Evolutionary conservation across 2,329 filamentous ascomycete genomes (phyloP).

Genomic region (Aotearoamyces nothofagi): DNA sequence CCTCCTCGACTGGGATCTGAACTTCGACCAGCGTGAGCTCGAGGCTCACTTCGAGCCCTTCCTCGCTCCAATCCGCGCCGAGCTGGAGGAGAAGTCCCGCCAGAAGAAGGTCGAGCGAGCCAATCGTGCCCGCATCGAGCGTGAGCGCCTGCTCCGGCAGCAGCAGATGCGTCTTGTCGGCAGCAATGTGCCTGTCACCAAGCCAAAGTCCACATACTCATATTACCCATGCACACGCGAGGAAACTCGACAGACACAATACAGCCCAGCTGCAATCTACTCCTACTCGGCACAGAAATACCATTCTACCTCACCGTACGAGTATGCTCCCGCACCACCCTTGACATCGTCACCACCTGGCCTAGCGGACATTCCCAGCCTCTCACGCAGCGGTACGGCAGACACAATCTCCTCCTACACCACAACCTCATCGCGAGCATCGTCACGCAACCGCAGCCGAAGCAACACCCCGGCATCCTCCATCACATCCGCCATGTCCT

Average conservation of each 20-base stretch:
- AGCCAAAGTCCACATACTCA: too few species aligned
- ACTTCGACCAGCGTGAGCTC: constrained; percentile 73
- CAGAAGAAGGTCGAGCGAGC: constrained; percentile 7
- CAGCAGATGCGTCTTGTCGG: constrained; percentile 10
- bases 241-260: too few species aligned
- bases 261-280: too few species aligned
- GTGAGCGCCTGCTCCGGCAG: constrained; percentile 10
- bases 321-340: background rate
- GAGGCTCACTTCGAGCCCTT: constrained; percentile 79
- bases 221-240: too few species aligned
- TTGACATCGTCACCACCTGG: constrained; percentile 18
- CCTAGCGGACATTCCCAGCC: constrained; percentile 19
- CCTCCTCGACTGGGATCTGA: constrained; percentile 86
- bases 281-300: too few species aligned
- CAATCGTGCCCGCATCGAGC: constrained; percentile 4
- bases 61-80: constrained; percentile 65
- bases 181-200: too few species aligned
- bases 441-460: constrained; percentile 16
- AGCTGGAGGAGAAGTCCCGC: constrained; percentile 23
- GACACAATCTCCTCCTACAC: constrained; percentile 12
- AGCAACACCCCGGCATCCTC: constrained; percentile 20
- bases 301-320: too few species aligned
- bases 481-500: constrained; percentile 9
- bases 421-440: constrained; percentile 17
- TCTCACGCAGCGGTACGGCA: constrained; percentile 18